Base-by-base conservation (phyloP, 164 flowering plant species). In the Aristolochia californica region DNA sequence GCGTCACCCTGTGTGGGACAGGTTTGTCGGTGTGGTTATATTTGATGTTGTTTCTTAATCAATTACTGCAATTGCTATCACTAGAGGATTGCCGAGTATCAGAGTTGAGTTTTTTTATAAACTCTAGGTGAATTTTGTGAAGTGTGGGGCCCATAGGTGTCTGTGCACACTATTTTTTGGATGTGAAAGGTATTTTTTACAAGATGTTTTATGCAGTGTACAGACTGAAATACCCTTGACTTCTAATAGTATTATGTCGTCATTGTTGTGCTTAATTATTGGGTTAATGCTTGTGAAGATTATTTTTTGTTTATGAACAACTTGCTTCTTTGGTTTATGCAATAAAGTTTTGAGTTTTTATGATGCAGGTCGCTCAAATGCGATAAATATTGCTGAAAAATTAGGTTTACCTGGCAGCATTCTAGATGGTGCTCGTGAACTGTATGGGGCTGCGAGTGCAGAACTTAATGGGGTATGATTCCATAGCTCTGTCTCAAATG, bases 301-400 rank as follows among this genome's bases (percentile, higher is more conserved):
- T 51, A 5, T 9, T 7, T 22, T 38, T 50, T 43, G 5, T 57
- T 34, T 24, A 43, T 47, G 58, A 56, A 47, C 55, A 14, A 54
- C 30, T 7, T 53, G 56, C 61, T 5, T 48, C 1, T 8, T 48
- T n/a, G 9, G 13, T 2, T n/a, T 48, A n/a, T 48, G 17, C 51
- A 48, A 8, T 8, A 48, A 22, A 48, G 20, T n/a, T 50, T 58
- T 30, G n/a, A 17, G 30, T 13, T 48, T 45, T 60, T 62, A 48
- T 47, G 26, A 38, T 75, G 61, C 67, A 91, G 98, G 98, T 8
- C 87, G 95, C 58, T 91, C 98, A 58, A 88, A 86, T 80, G 98
- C 98, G 43, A 84, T 91, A 45, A 84, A 80, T 68, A 82, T 91
- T 49, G 87, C 96, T 68, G 85, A 91, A 70, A 75, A 87, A 71